phyloP scores from a whole-genome alignment of 2,329 filamentous ascomycete genomes.

The Xylariales sp. region DNA sequence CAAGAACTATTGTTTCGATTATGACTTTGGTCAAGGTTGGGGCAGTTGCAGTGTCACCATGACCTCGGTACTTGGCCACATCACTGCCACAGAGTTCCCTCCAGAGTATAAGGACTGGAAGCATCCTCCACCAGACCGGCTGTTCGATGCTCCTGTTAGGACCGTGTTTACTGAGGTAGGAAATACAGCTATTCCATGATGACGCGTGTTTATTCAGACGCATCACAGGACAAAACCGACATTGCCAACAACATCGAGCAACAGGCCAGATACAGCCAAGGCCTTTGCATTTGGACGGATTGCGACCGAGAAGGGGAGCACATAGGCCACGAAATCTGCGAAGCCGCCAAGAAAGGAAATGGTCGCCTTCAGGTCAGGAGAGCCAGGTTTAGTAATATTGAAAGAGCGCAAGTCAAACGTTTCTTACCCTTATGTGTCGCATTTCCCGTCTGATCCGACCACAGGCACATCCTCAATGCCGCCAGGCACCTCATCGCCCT shows the following conservation, averaged over 20 bases:
- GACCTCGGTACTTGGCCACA: slow-evolving; percentile 88
- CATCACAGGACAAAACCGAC: slow-evolving; percentile 64
- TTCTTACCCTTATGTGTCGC: no score
- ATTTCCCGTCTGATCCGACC: not conserved
- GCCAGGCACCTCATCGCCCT: slow-evolving; percentile 72
- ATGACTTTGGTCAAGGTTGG: slow-evolving; percentile 78
- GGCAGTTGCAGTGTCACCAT: slow-evolving; percentile 82
- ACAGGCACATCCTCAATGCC: slow-evolving; percentile 78
- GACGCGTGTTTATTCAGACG: slow-evolving; percentile 6
- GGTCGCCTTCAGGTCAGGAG: slow-evolving; percentile 71
- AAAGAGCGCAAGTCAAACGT: slow-evolving; percentile 62
- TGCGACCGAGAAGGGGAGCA: slow-evolving; percentile 97
- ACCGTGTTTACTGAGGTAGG: slow-evolving; percentile 62
- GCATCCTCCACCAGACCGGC: slow-evolving; percentile 68
- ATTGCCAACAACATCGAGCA: slow-evolving; percentile 82
- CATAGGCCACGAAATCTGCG: slow-evolving; percentile 86
- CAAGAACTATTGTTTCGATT: slow-evolving; percentile 92
- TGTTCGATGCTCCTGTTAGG: slow-evolving; percentile 78
- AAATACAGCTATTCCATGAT: not conserved
- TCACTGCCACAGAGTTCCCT: slow-evolving; percentile 76
- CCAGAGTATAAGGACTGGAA: slow-evolving; percentile 72
- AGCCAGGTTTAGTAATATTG: slow-evolving; percentile 93
- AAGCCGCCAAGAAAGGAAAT: slow-evolving; percentile 73
- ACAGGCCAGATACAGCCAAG: slow-evolving; percentile 67
- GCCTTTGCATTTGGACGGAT: slow-evolving; percentile 96